These are phyloP conservation scores for Fusarium praegraminearum DNA, from an alignment of 2,329 filamentous ascomycete genomes.

Conservation along the genomic window DNA sequence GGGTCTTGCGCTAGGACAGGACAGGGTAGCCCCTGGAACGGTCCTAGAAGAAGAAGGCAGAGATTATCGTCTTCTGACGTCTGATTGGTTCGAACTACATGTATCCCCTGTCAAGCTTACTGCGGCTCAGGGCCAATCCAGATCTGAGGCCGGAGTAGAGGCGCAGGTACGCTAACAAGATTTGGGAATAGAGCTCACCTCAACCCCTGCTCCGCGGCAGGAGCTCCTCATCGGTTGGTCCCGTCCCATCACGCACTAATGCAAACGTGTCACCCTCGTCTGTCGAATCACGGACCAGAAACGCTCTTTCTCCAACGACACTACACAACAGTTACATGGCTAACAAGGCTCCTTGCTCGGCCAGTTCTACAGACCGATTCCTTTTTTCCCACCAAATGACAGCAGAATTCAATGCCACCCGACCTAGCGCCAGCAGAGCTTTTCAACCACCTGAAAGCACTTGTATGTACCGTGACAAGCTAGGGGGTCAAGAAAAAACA, in stretches of 20 bases:
- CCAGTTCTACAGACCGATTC: constrained; percentile 44
- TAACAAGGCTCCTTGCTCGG: constrained; percentile 13
- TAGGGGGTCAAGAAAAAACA: neutral
- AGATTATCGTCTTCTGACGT: neutral
- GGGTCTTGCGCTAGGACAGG: constrained; percentile 23
- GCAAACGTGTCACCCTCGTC: constrained; percentile 59
- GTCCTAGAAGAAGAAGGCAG: constrained; percentile 23
- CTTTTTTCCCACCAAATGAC: constrained; percentile 31
- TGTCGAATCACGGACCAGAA: constrained; percentile 53
- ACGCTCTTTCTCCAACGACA: constrained; percentile 41
- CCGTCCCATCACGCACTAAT: constrained; percentile 59
- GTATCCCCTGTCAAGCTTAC: constrained; percentile 34
- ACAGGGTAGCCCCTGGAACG: constrained; percentile 26
- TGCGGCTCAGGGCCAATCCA: constrained; percentile 56
- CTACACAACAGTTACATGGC: constrained; percentile 29
- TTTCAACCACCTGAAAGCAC: constrained; percentile 32
- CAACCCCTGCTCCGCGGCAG: constrained; percentile 47
- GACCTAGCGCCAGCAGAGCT: constrained; percentile 28
- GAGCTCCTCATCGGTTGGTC: constrained; percentile 59
- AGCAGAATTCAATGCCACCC: constrained; percentile 18
- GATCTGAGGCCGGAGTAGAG: constrained; percentile 51
- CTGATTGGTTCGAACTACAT: constrained; percentile 28
- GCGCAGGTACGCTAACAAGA: constrained; percentile 14
- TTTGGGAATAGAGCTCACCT: neutral
- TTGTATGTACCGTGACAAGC: constrained; percentile 2